Conservation (phyloP, 129 eudicot genomes). For the Heracleum sosnowskyi region DNA sequence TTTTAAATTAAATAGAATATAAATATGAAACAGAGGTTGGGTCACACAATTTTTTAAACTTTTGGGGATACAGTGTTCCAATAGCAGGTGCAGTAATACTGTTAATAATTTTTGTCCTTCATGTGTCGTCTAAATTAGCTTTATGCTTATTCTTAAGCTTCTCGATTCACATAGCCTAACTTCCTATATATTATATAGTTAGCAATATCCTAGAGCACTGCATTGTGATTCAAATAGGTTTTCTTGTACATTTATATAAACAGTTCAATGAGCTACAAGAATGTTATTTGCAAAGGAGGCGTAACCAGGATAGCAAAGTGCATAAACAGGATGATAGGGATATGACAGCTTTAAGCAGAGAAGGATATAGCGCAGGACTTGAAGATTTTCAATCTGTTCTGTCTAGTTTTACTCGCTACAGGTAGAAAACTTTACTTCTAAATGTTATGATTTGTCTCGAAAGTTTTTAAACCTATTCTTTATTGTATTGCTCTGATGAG, state of each 20-base stretch:
- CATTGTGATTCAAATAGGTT: neutral
- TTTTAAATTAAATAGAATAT: neutral
- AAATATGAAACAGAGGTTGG: neutral
- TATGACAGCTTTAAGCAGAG: constrained; percentile 23
- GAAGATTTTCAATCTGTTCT: constrained; percentile 82
- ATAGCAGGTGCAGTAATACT: neutral
- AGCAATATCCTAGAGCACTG: neutral
- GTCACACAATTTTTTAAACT: neutral
- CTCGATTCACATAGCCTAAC: neutral
- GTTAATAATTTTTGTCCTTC: neutral
- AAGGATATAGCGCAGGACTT: constrained; percentile 60
- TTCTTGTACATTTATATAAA: constrained; percentile 1
- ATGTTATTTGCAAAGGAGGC: constrained; percentile 82
- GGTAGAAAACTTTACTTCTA: constrained; percentile 28
- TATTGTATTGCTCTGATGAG: neutral
- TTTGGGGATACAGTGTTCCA: neutral
- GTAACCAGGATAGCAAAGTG: constrained; percentile 47
- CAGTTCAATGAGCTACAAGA: constrained; percentile 92
- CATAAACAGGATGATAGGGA: constrained; percentile 44
- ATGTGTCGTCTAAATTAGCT: neutral
- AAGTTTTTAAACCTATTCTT: neutral
- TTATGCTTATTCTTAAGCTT: neutral
- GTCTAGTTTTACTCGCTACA: constrained; percentile 74
- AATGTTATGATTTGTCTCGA: neutral
- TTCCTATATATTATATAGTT: neutral